Evolutionary conservation across 768 basidiomycete species (phyloP).

Genomic region (Strobilomyces dryophilus): DNA sequence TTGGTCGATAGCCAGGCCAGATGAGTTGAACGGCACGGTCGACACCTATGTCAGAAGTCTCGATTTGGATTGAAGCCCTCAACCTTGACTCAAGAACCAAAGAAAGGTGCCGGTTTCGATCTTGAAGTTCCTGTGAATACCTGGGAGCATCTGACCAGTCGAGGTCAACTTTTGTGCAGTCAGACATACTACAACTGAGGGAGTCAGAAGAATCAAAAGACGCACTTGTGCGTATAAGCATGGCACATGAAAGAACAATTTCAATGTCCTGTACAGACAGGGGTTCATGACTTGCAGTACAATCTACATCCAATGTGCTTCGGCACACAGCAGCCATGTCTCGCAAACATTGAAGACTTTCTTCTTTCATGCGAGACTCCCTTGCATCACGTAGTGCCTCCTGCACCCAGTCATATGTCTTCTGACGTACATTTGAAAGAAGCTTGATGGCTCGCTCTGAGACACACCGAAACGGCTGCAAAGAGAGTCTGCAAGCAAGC

Average conservation of each 20-base stretch:
- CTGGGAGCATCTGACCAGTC: not conserved
- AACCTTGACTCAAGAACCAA: not conserved
- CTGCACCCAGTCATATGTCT: not conserved
- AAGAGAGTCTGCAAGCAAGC: not conserved
- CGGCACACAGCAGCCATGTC: not conserved
- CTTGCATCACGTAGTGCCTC: not conserved
- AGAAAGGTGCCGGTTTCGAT: not conserved
- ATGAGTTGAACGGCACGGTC: not conserved
- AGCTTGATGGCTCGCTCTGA: not conserved
- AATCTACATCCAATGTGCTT: not conserved
- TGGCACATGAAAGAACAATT: not conserved
- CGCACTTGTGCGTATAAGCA: not conserved
- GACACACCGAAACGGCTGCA: not conserved
- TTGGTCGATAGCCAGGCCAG: not conserved
- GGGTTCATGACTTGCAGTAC: not conserved
- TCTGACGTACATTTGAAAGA: not conserved
- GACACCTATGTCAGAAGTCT: not conserved
- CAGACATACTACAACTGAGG: not conserved
- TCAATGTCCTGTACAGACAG: not conserved
- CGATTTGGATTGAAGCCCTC: not conserved
- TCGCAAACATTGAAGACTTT: not conserved
- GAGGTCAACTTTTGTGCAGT: no score
- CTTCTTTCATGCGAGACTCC: not conserved
- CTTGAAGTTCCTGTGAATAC: not conserved
- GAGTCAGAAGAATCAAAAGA: no score